Evolutionary conservation across 148 eudicot species (phyloP).

Genomic region (Polygonum maritimum): DNA sequence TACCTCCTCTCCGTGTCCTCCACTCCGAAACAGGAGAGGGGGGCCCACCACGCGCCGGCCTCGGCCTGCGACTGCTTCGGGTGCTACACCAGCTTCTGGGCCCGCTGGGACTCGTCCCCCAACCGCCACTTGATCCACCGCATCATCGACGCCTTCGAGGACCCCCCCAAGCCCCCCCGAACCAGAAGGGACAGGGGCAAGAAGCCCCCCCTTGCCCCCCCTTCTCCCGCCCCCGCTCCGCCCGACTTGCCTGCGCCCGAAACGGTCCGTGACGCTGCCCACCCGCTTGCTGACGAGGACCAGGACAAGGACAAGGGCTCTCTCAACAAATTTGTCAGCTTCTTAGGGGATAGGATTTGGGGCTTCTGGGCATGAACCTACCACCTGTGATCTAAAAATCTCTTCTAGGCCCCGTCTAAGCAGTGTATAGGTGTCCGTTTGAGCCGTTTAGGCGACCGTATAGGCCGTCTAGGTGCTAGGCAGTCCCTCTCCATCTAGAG

Average conservation of each 20-base stretch:
- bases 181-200: too few relatives aligned
- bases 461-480: too few relatives aligned
- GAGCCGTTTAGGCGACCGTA: too few relatives aligned
- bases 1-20: constrained; percentile 41
- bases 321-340: constrained; percentile 24
- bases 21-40: not conserved
- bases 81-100: constrained; percentile 72
- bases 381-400: not conserved
- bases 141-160: constrained; percentile 70
- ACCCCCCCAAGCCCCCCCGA: not conserved
- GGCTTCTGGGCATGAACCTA: constrained; percentile 26
- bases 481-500: too few relatives aligned
- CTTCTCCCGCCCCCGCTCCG: not conserved
- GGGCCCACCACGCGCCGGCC: constrained; percentile 32
- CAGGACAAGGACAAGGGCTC: constrained; percentile 19
- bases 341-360: constrained; percentile 35
- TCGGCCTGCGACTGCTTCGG: constrained; percentile 59
- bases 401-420: too few relatives aligned
- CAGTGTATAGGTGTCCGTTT: too few relatives aligned
- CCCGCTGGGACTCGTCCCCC: constrained; percentile 71
- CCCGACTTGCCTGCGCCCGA: constrained; percentile 7
- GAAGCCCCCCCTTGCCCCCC: too few relatives aligned
- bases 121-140: constrained; percentile 70
- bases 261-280: constrained; percentile 6
- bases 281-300: not conserved